Percentiles rank a stretch among this genome's conserved stretches.
phyloP scores from a whole-genome alignment of 1,284 basidiomycete genomes.

The Papiliotrema laurentii region DNA sequence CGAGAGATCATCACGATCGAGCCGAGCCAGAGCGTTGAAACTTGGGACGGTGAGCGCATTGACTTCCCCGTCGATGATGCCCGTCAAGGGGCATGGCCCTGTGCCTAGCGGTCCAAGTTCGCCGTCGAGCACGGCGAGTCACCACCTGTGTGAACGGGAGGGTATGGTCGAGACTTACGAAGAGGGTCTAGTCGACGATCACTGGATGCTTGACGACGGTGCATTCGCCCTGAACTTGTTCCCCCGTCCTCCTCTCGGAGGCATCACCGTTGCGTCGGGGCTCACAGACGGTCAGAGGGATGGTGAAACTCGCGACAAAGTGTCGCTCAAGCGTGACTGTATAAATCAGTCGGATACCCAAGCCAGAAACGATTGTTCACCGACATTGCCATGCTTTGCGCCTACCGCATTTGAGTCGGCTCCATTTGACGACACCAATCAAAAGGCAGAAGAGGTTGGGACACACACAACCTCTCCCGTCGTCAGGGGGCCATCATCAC shows the following conservation, averaged over 20 bases:
- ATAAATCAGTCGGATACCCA: neutral
- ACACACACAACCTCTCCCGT: neutral
- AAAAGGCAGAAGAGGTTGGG: neutral
- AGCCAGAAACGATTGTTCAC: neutral
- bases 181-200: neutral
- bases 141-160: neutral
- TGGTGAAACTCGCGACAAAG: neutral
- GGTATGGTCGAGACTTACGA: too few species aligned
- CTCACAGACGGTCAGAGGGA: neutral
- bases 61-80: neutral
- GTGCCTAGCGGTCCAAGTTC: constrained; percentile 8
- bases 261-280: neutral
- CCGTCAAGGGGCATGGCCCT: neutral
- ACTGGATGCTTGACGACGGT: neutral
- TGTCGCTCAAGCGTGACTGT: neutral
- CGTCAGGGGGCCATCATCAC: neutral
- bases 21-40: neutral
- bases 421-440: neutral
- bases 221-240: neutral
- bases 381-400: neutral
- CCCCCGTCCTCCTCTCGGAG: neutral
- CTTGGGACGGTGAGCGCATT: neutral
- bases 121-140: neutral
- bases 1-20: neutral
- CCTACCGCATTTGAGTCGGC: too few species aligned